Conservation (phyloP, 257 asterid genomes). For the Anisodus tanguticus region DNA sequence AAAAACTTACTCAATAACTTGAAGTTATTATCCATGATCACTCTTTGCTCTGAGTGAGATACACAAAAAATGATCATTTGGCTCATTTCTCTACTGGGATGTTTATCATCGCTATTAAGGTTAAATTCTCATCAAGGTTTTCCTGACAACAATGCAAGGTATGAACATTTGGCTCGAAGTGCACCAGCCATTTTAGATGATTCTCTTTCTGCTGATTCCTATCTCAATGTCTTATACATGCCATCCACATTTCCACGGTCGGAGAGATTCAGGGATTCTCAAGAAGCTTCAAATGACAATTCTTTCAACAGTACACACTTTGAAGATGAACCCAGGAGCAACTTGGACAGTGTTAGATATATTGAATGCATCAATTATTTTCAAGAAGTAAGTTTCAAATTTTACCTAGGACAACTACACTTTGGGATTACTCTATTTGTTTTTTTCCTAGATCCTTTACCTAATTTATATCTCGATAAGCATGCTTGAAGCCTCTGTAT, state of each 20-base stretch:
- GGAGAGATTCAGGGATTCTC: constrained; percentile 83
- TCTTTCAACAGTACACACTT: constrained; percentile 45
- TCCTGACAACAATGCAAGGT: constrained; percentile 53
- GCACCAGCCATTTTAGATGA: constrained; percentile 96
- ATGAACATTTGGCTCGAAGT: constrained; percentile 92
- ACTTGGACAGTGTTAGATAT: constrained; percentile 87
- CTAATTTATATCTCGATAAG: not conserved
- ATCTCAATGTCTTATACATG: constrained; percentile 91
- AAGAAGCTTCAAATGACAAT: constrained; percentile 62
- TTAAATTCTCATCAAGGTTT: constrained; percentile 18
- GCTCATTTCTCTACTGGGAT: constrained; percentile 1
- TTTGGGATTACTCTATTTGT: constrained; percentile 21
- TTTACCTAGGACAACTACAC: constrained; percentile 14
- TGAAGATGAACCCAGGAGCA: constrained; percentile 92
- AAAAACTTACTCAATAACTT: not conserved
- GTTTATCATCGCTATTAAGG: constrained; percentile 15
- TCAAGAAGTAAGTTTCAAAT: constrained; percentile 69
- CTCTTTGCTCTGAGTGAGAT: constrained; percentile 15
- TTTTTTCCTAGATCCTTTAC: not conserved
- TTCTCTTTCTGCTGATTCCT: constrained; percentile 99
- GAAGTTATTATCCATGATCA: not conserved
- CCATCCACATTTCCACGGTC: constrained; percentile 96
- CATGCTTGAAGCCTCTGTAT: constrained; percentile 19
- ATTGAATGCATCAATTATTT: constrained; percentile 82
- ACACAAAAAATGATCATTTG: not conserved